phyloP scores from a whole-genome alignment of 345 rosid species.

The Pistacia integerrima region DNA sequence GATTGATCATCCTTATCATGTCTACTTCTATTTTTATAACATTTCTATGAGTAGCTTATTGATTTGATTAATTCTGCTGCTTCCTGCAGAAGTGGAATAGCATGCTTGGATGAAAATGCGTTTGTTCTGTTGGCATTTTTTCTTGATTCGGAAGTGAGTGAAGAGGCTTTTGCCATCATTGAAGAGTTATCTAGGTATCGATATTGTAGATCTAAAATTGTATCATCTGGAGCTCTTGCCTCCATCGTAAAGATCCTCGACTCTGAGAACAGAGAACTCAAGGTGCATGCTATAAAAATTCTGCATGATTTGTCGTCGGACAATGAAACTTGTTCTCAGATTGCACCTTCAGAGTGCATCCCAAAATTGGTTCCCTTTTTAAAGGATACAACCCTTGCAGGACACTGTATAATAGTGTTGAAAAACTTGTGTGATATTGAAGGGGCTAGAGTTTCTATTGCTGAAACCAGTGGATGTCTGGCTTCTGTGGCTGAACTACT shows the following conservation, averaged over 20 bases:
- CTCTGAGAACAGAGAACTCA: slow-evolving; percentile 38
- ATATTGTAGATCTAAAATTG: slow-evolving; percentile 42
- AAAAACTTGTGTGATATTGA: slow-evolving; percentile 52
- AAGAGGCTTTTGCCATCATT: slow-evolving; percentile 54
- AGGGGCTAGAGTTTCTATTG: slow-evolving; percentile 58
- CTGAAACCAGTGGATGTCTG: slow-evolving; percentile 62
- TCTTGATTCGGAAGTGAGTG: slow-evolving; percentile 55
- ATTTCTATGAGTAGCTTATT: neutral
- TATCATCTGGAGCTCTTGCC: slow-evolving; percentile 52
- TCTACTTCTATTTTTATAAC: neutral
- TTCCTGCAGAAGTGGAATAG: slow-evolving; percentile 50
- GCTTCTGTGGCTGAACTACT: slow-evolving; percentile 60
- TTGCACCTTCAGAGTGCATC: slow-evolving; percentile 51
- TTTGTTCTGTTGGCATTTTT: slow-evolving; percentile 47
- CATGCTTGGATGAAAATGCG: slow-evolving; percentile 45
- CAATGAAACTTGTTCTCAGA: slow-evolving; percentile 41
- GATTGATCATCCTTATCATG: neutral
- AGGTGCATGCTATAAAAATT: slow-evolving; percentile 54
- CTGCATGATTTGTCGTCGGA: slow-evolving; percentile 58
- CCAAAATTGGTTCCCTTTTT: slow-evolving; percentile 60
- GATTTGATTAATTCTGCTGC: slow-evolving; percentile 17
- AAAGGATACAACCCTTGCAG: slow-evolving; percentile 42
- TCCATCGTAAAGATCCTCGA: slow-evolving; percentile 49
- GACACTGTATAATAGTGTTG: slow-evolving; percentile 45
- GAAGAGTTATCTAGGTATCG: slow-evolving; percentile 53